Evolutionary conservation across 164 flowering plant species (phyloP), one percentile per base, ranked within the genome.

Genomic region (Macadamia integrifolia): DNA sequence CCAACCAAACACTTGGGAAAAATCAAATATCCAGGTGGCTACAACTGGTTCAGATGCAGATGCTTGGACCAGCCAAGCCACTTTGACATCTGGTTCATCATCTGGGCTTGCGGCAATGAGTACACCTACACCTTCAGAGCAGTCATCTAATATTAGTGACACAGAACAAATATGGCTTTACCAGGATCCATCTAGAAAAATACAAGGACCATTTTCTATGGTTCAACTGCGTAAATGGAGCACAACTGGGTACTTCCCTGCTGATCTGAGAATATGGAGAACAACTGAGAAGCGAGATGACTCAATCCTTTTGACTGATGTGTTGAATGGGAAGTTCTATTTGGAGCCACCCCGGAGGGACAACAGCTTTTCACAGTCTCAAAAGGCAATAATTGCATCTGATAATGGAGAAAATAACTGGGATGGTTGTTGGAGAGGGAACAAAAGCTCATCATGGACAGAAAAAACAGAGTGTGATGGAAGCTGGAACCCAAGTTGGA

Each of bases 161-260:
- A 69, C 88, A 7, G 97, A 90, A 53, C 92, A 94, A 70, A 75
- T 87, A 9, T 94, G 99, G 99, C 85, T 87, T 75, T 94, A 94
- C 70, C 61, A 81, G 82, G 99, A 94, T 66, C 97, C 99, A 67
- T 67, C 90, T 57, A 89, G 88, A 53, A 92, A 87, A 82, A 76
- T 87, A 14, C 99, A 94, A 75, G 99, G 99, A 53, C 99, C 99
- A 66, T 94, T 92, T 84, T 90, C 97, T 40, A 80, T 88, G 76
- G 81, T 75, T n/a, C 99, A 94, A 82, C 82, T 94, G 76, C 86
- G 89, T 7, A 94, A 90, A 78, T 94, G 99, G 99, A 87, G 75
- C 73, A 83, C 80, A 56, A 85, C 88, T 31, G 97, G 97, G 29
- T 92, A 85, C 68, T 94, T 94, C 57, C 99, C 99, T 15, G 76